phyloP scores from a whole-genome alignment of 2,329 filamentous ascomycete genomes.

The Stromatinia cepivora region DNA sequence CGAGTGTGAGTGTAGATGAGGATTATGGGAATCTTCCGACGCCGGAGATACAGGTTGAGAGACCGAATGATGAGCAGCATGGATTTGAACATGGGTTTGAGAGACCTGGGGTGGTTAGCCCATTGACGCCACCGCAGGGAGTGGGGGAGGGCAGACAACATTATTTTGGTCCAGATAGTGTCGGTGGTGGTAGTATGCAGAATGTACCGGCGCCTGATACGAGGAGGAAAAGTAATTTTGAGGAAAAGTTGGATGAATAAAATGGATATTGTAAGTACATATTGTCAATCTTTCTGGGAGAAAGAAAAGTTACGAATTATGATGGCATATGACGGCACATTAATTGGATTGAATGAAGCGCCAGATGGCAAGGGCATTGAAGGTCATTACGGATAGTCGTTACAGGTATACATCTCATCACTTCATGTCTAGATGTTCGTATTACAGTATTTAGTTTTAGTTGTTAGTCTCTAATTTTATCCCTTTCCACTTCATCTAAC shows the following conservation, averaged over 20 bases:
- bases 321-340: not conserved
- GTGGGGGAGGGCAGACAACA: slow-evolving; percentile 11
- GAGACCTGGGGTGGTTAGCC: slow-evolving; percentile 26
- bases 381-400: not conserved
- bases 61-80: not conserved
- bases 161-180: slow-evolving; percentile 29
- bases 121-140: slow-evolving; percentile 31
- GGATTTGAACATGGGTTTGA: not conserved
- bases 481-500: not conserved
- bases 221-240: slow-evolving; percentile 37
- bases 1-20: slow-evolving; percentile 33
- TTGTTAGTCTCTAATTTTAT: not conserved
- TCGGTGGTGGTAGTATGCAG: slow-evolving; percentile 15
- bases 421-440: not conserved
- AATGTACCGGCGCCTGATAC: slow-evolving; percentile 9
- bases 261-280: not conserved
- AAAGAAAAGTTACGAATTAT: slow-evolving; percentile 15
- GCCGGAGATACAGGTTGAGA: not conserved
- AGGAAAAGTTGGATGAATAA: slow-evolving; percentile 34
- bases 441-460: not conserved
- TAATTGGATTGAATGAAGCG: not conserved
- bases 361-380: not conserved
- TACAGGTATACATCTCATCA: not conserved
- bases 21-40: slow-evolving; percentile 4
- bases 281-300: not conserved